Conservation (phyloP, 805 yeast species). For the Spathaspora sp. region DNA sequence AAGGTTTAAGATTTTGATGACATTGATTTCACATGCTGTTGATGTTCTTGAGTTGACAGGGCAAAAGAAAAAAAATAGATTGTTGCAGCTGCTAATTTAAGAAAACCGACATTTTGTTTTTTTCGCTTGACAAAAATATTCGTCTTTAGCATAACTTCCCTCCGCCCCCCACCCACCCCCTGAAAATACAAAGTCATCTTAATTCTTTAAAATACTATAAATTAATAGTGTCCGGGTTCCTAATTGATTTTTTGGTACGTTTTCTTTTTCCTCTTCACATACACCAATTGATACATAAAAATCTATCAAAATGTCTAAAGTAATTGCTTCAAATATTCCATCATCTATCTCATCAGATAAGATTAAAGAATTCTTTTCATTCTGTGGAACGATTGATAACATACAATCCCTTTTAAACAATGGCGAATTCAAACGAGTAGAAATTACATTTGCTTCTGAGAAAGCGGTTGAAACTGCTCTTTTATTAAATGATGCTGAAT, state of each 20-base stretch:
- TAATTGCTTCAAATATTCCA: slow-evolving; percentile 58
- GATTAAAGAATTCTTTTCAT: slow-evolving; percentile 64
- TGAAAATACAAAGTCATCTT: background rate
- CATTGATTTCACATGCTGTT: too few relatives aligned
- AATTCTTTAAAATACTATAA: too few relatives aligned
- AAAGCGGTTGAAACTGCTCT: slow-evolving; percentile 71
- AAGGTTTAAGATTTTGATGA: too few relatives aligned
- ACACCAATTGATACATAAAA: background rate
- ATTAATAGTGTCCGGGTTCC: too few relatives aligned
- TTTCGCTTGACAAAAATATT: too few relatives aligned
- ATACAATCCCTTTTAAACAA: slow-evolving; percentile 28
- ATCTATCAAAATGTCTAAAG: slow-evolving; percentile 27
- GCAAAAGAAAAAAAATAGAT: too few relatives aligned
- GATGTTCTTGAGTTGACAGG: too few relatives aligned
- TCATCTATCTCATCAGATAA: slow-evolving; percentile 45
- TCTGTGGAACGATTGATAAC: slow-evolving; percentile 56
- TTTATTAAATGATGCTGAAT: slow-evolving; percentile 68
- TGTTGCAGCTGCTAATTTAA: too few relatives aligned
- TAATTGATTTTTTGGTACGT: background rate
- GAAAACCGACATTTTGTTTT: too few relatives aligned
- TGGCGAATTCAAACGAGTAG: slow-evolving; percentile 33
- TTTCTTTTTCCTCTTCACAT: background rate
- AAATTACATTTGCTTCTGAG: slow-evolving; percentile 51
- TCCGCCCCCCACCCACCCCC: background rate
- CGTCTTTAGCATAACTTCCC: too few relatives aligned